A percentile compares a stretch with the other conserved stretches of the same genome.
Conservation (phyloP, 805 yeast genomes). For the Yarrowia divulgata region DNA sequence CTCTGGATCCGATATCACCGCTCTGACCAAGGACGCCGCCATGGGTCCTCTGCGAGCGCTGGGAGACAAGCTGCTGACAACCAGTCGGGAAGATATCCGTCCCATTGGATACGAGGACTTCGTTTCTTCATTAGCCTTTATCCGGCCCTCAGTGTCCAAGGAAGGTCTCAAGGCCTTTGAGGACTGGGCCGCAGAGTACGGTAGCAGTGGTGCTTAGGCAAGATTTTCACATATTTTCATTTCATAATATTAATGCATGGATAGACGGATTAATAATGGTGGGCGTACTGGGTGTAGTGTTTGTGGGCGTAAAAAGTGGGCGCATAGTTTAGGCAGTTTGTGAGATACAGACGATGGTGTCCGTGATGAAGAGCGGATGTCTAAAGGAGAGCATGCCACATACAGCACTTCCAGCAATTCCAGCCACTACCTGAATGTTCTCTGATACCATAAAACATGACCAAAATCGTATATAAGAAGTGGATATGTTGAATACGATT, state of each 20-base stretch:
- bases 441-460: too few relatives aligned
- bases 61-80: slow-evolving; percentile 79
- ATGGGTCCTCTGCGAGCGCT: slow-evolving; percentile 94
- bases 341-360: too few relatives aligned
- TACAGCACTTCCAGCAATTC: too few relatives aligned
- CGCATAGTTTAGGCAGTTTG: too few relatives aligned
- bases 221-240: slow-evolving; percentile 34
- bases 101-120: slow-evolving; percentile 79
- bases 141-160: slow-evolving; percentile 85
- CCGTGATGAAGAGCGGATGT: too few relatives aligned
- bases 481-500: too few relatives aligned
- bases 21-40: slow-evolving; percentile 94
- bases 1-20: slow-evolving; percentile 94
- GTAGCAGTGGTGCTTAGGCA: slow-evolving; percentile 79
- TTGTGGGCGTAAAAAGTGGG: too few relatives aligned
- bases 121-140: slow-evolving; percentile 72
- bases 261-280: slow-evolving; percentile 22
- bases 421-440: too few relatives aligned
- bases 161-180: slow-evolving; percentile 84
- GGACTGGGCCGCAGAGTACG: slow-evolving; percentile 86
- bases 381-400: too few relatives aligned
- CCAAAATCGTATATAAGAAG: too few relatives aligned
- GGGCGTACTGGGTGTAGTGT: background rate
- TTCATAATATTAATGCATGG: slow-evolving; percentile 38
- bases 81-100: slow-evolving; percentile 76